Percentiles rank a stretch among this genome's conserved stretches.
phyloP scores from a whole-genome alignment of 495 filamentous ascomycete genomes.

The Letharia lupina region DNA sequence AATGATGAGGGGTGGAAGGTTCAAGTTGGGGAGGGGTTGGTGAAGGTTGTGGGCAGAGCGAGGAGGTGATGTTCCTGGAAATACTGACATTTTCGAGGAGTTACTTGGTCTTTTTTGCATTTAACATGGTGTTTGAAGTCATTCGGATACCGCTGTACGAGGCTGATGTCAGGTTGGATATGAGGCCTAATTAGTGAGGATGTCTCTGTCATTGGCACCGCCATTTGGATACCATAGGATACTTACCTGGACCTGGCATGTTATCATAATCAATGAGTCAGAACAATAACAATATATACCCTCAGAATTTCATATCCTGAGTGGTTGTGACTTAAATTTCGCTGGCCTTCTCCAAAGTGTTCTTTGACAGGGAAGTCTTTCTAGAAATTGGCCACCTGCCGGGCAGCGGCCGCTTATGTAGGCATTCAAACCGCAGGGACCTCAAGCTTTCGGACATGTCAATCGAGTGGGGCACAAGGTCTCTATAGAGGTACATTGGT shows the following conservation, averaged over 20 bases:
- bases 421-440: neutral
- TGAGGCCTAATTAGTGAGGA: neutral
- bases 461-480: neutral
- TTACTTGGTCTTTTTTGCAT: neutral
- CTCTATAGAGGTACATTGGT: neutral
- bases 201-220: neutral
- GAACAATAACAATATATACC: neutral
- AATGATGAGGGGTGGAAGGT: slow-evolving; percentile 75
- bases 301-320: neutral
- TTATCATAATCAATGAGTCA: neutral
- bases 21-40: slow-evolving; percentile 55
- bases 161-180: neutral
- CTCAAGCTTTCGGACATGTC: neutral
- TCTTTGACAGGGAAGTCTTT: neutral
- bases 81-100: neutral
- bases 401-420: neutral
- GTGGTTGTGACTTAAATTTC: neutral
- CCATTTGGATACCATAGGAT: neutral
- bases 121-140: neutral
- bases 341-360: neutral
- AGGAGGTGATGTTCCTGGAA: slow-evolving; percentile 13
- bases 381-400: neutral
- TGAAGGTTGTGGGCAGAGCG: slow-evolving; percentile 52
- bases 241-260: neutral
- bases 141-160: neutral